Conservation (phyloP, 108 stramenopile species). For the Nitzschia putrida region DNA sequence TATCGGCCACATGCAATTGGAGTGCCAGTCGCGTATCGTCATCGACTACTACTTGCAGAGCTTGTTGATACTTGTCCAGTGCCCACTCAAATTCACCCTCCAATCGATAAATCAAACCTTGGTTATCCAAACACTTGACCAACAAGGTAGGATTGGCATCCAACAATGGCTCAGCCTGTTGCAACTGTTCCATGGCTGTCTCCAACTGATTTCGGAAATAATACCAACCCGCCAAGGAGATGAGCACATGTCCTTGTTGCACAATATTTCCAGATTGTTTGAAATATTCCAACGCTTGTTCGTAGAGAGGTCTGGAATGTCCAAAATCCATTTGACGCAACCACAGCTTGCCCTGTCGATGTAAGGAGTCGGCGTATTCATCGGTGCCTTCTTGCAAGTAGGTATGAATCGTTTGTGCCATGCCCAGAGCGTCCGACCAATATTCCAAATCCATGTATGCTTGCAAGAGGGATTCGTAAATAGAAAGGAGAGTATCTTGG, state of each 20-base stretch:
- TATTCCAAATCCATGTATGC: constrained; percentile 45
- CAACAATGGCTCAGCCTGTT: constrained; percentile 37
- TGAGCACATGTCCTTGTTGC: constrained; percentile 38
- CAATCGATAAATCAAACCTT: constrained; percentile 47
- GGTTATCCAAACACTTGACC: constrained; percentile 49
- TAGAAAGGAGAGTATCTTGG: background rate
- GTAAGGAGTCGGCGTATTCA: constrained; percentile 41
- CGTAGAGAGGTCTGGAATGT: constrained; percentile 27
- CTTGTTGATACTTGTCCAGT: constrained; percentile 49
- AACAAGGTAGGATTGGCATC: constrained; percentile 35
- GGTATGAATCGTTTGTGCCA: constrained; percentile 27
- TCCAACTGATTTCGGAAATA: constrained; percentile 34
- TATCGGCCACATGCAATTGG: constrained; percentile 43
- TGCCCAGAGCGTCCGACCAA: constrained; percentile 44
- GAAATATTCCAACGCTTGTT: constrained; percentile 45
- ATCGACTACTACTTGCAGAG: constrained; percentile 35
- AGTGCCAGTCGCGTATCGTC: constrained; percentile 20
- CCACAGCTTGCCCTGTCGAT: constrained; percentile 45
- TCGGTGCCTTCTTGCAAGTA: background rate
- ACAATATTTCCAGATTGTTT: constrained; percentile 15
- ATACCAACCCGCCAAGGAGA: constrained; percentile 50
- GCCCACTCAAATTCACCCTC: constrained; percentile 41
- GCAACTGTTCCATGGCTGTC: constrained; percentile 31
- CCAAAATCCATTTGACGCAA: constrained; percentile 34
- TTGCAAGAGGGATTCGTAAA: constrained; percentile 25